These are phyloP conservation scores for Melocanna baccifera DNA, from an alignment of 176 grass and related monocot genomes.

Conservation along the genomic window DNA sequence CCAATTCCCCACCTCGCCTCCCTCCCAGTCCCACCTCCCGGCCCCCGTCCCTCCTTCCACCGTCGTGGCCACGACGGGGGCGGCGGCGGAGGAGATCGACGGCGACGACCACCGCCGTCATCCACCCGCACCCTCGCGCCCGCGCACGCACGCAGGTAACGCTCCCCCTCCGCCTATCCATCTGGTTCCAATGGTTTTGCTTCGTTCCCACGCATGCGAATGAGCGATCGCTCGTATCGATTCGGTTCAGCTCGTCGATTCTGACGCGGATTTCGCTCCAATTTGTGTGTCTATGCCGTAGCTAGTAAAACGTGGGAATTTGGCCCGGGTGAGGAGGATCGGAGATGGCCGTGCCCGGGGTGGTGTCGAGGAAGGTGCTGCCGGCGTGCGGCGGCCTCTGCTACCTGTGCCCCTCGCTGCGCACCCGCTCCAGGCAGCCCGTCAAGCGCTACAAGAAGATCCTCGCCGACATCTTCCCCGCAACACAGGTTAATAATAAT, in stretches of 20 bases:
- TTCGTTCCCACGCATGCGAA: not conserved
- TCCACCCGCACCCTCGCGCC: not conserved
- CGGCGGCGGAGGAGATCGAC: too few relatives aligned
- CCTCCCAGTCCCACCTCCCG: too few relatives aligned
- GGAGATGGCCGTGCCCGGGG: conserved; percentile 14
- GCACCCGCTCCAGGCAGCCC: conserved; percentile 54
- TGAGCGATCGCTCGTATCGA: not conserved
- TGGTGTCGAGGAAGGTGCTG: conserved; percentile 67
- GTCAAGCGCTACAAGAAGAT: conserved; percentile 86
- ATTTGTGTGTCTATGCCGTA: not conserved
- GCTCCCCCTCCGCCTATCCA: not conserved
- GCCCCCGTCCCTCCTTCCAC: too few relatives aligned
- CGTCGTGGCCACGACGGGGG: too few relatives aligned
- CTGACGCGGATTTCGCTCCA: not conserved
- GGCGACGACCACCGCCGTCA: not conserved
- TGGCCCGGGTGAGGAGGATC: not conserved
- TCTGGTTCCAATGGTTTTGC: too few relatives aligned
- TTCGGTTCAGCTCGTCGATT: not conserved
- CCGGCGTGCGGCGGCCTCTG: conserved; percentile 56
- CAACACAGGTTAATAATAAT: conserved; percentile 32
- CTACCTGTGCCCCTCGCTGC: conserved; percentile 52
- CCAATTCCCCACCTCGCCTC: too few relatives aligned
- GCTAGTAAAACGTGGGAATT: not conserved
- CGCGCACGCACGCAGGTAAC: not conserved
- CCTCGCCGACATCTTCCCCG: conserved; percentile 68